Percentiles rank a stretch among this genome's conserved stretches.
Conservation (phyloP, 225 moss, liverwort and hornwort genomes). For the Asterella californica region DNA sequence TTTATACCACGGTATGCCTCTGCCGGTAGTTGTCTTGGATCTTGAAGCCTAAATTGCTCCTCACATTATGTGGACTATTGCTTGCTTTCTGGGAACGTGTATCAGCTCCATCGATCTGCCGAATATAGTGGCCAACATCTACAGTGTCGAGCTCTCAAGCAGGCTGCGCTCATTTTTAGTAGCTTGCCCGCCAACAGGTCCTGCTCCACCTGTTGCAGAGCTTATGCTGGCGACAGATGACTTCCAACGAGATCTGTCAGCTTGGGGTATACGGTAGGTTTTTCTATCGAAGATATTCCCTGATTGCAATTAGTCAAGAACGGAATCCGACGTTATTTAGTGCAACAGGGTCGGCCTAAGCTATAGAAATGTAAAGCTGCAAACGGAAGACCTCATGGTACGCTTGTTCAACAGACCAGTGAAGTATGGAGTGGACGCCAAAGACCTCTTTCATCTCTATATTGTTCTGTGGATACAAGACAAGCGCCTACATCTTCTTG, state of each 20-base stretch:
- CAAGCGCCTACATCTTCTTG: constrained; percentile 85
- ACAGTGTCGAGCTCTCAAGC: constrained; percentile 77
- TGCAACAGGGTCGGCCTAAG: background rate
- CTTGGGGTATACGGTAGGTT: constrained; percentile 77
- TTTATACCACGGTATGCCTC: background rate
- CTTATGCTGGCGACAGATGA: constrained; percentile 90
- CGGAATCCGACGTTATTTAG: background rate
- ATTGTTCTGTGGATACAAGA: constrained; percentile 98
- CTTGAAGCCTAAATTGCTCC: no score
- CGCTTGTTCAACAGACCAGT: constrained; percentile 49
- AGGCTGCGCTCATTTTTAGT: constrained; percentile 83
- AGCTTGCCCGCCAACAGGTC: constrained; percentile 83
- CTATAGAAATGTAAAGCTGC: background rate
- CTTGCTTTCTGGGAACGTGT: background rate
- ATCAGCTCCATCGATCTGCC: constrained; percentile 90
- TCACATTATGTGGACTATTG: background rate
- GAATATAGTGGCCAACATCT: constrained; percentile 75
- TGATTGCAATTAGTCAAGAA: background rate
- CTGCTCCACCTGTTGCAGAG: constrained; percentile 82
- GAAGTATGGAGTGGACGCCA: constrained; percentile 82
- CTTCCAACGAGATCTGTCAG: constrained; percentile 71
- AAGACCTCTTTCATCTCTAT: constrained; percentile 84
- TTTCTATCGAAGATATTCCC: background rate
- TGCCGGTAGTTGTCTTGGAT: background rate
- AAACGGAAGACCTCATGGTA: background rate